Conservation (phyloP, 345 rosid species). For the Schrenkiella parvula region DNA sequence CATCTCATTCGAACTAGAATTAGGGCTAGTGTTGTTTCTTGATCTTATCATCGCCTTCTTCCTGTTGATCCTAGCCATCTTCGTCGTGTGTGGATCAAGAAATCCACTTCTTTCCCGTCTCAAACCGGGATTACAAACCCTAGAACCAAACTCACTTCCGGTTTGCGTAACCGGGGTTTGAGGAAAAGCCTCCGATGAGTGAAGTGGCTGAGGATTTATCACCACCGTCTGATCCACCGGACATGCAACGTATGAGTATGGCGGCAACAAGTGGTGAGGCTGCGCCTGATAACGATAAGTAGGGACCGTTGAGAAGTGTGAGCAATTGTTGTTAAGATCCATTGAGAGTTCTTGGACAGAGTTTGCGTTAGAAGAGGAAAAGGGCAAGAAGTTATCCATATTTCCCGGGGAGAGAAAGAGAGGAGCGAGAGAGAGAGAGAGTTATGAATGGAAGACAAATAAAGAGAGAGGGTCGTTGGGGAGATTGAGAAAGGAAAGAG, state of each 20-base stretch:
- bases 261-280: constrained; percentile 7
- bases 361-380: constrained; percentile 19
- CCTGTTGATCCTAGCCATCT: constrained; percentile 57
- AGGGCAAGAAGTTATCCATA: constrained; percentile 33
- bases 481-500: constrained; percentile 2
- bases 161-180: constrained; percentile 14
- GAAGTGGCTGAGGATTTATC: constrained; percentile 6
- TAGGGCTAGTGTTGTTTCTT: constrained; percentile 34
- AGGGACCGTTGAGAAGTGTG: constrained; percentile 4
- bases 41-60: constrained; percentile 61
- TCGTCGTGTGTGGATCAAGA: constrained; percentile 41
- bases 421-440: background rate
- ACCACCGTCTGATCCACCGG: background rate
- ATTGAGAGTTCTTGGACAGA: constrained; percentile 22
- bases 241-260: constrained; percentile 14
- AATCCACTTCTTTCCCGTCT: constrained; percentile 25
- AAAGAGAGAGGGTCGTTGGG: constrained; percentile 10
- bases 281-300: constrained; percentile 1
- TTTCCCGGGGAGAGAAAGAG: constrained; percentile 18
- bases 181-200: constrained; percentile 10
- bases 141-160: constrained; percentile 12
- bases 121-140: constrained; percentile 19
- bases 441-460: constrained; percentile 8
- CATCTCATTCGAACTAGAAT: constrained; percentile 11
- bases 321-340: constrained; percentile 9